Percentiles rank a stretch among this genome's conserved stretches.
Conservation (phyloP, 768 basidiomycete genomes). For the Collybia mongolica region DNA sequence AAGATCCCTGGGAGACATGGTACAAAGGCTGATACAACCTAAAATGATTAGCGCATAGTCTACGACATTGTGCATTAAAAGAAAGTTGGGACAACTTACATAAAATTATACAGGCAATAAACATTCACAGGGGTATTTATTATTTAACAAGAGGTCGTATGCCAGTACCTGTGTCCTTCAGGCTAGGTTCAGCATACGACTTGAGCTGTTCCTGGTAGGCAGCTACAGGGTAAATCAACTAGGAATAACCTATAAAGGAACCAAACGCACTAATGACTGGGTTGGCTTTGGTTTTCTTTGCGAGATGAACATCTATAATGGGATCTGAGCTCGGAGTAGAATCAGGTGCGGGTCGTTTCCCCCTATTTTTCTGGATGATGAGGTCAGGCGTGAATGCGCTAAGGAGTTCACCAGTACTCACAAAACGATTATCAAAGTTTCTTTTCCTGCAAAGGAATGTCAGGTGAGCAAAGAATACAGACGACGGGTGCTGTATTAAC, state of each 20-base stretch:
- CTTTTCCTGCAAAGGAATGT: conserved; percentile 43
- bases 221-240: conserved; percentile 17
- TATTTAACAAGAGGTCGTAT: conserved; percentile 44
- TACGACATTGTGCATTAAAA: neutral
- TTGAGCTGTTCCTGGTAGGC: conserved; percentile 42
- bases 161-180: conserved; percentile 42
- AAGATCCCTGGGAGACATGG: neutral
- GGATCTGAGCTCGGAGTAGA: conserved; percentile 14
- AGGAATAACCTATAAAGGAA: neutral
- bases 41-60: neutral
- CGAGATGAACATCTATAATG: conserved; percentile 30
- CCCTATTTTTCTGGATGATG: conserved; percentile 46
- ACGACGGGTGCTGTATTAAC: conserved; percentile 27
- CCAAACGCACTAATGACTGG: conserved; percentile 29
- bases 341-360: conserved; percentile 53
- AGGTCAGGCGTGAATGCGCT: neutral
- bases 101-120: neutral
- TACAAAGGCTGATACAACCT: neutral
- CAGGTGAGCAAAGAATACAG: conserved; percentile 3
- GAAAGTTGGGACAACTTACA: conserved; percentile 6
- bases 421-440: conserved; percentile 50
- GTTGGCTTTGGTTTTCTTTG: conserved; percentile 39
- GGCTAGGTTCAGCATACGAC: conserved; percentile 31
- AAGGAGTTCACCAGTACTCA: conserved; percentile 4
- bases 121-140: conserved; percentile 7